A percentile compares a stretch with the other conserved stretches of the same genome.
These are phyloP conservation scores for Trichoderma guizhouense DNA, from an alignment of 2,329 filamentous ascomycete species.

Conservation along the genomic window DNA sequence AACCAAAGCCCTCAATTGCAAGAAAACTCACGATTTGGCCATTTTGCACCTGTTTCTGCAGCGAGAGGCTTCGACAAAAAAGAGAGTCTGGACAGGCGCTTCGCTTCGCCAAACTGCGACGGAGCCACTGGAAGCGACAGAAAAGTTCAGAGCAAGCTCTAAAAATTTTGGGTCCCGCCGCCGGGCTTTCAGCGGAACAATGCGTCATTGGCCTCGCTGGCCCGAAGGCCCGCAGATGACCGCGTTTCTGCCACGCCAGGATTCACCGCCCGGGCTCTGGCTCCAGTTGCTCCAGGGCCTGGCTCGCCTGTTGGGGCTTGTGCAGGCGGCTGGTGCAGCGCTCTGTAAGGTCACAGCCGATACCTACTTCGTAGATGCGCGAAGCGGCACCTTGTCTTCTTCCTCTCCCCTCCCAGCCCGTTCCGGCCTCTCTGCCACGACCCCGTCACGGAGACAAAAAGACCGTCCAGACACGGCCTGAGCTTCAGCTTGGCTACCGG, in stretches of 20 bases:
- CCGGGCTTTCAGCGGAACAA: slow-evolving; percentile 28
- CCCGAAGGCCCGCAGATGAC: slow-evolving; percentile 21
- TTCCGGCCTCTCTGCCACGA: slow-evolving; percentile 11
- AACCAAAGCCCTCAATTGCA: not conserved
- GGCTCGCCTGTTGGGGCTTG: slow-evolving; percentile 8
- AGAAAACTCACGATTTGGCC: slow-evolving; percentile 25
- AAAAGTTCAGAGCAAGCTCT: slow-evolving; percentile 17
- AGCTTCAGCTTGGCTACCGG: not conserved
- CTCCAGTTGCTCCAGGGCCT: slow-evolving; percentile 5
- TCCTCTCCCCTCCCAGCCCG: slow-evolving; percentile 18
- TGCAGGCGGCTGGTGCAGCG: slow-evolving; percentile 7
- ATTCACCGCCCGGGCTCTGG: slow-evolving; percentile 30
- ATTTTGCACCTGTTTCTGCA: slow-evolving; percentile 15
- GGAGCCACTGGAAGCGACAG: slow-evolving; percentile 10
- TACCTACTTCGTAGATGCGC: slow-evolving; percentile 7
- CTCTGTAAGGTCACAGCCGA: slow-evolving; percentile 16
- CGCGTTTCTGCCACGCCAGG: slow-evolving; percentile 34
- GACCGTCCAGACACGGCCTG: not conserved
- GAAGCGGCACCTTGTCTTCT: slow-evolving; percentile 18
- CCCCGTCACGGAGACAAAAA: not conserved
- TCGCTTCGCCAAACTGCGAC: slow-evolving; percentile 16
- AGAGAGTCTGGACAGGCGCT: not conserved
- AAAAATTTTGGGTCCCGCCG: slow-evolving; percentile 20
- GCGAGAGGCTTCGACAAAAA: not conserved
- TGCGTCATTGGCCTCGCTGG: slow-evolving; percentile 31